A percentile compares a stretch with the other conserved stretches of the same genome.
Evolutionary conservation across 2,329 filamentous ascomycete species (phyloP).

Genomic region (Geosmithia flava): DNA sequence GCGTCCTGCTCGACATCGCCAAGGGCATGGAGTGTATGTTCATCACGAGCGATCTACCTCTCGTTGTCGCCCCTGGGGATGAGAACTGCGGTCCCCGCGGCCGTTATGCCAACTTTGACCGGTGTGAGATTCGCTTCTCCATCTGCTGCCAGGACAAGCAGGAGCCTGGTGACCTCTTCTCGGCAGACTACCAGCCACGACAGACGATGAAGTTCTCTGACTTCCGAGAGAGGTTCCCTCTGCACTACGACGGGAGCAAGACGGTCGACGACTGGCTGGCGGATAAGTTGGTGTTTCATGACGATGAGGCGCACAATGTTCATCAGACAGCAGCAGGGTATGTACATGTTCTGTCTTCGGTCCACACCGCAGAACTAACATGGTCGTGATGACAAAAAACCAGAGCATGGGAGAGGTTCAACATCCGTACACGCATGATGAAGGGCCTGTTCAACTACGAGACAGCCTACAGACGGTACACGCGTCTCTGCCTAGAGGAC

Average conservation of each 20-base stretch:
- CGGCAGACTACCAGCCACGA: constrained; percentile 28
- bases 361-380: too few relatives aligned
- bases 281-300: constrained; percentile 48
- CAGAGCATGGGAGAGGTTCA: constrained; percentile 51
- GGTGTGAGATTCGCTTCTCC: constrained; percentile 51
- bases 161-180: constrained; percentile 34
- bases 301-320: constrained; percentile 43
- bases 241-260: constrained; percentile 8
- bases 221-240: constrained; percentile 24
- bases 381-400: too few relatives aligned
- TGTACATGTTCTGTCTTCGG: constrained; percentile 1
- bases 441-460: constrained; percentile 61
- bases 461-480: constrained; percentile 49
- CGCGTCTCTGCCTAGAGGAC: constrained; percentile 42
- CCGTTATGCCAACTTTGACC: constrained; percentile 29
- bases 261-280: constrained; percentile 40
- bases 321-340: constrained; percentile 41
- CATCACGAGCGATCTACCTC: constrained; percentile 44
- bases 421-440: constrained; percentile 57
- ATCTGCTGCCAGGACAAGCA: constrained; percentile 26
- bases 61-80: constrained; percentile 17
- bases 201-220: constrained; percentile 28
- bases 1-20: constrained; percentile 42
- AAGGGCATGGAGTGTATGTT: constrained; percentile 53
- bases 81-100: constrained; percentile 13